Evolutionary conservation across 352 stramenopile genomes (phyloP).

Genomic region (Phytophthora foliorum): DNA sequence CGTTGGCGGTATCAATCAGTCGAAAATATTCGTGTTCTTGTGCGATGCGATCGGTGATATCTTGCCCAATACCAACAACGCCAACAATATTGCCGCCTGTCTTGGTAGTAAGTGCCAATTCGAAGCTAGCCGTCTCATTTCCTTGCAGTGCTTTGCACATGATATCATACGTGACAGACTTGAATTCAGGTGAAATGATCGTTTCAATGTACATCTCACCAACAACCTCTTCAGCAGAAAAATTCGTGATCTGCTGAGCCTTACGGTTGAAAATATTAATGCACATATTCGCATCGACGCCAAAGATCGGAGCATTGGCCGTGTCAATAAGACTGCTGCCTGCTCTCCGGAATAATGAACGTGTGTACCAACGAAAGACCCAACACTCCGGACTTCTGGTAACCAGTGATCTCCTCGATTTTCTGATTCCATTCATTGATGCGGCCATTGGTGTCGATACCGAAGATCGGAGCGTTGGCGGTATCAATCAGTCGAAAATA

Average conservation of each 20-base stretch:
- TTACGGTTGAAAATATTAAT: constrained; percentile 80
- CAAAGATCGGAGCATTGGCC: constrained; percentile 88
- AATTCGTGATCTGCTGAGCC: constrained; percentile 38
- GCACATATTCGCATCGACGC: constrained; percentile 61
- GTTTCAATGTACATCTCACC: constrained; percentile 19
- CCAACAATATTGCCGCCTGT: constrained; percentile 35
- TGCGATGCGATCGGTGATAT: constrained; percentile 53
- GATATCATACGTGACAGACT: constrained; percentile 6
- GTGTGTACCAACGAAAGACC: constrained; percentile 79
- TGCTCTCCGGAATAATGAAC: constrained; percentile 82
- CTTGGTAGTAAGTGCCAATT: constrained; percentile 46
- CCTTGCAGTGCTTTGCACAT: constrained; percentile 43
- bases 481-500: constrained; percentile 82
- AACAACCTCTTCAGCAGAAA: constrained; percentile 46
- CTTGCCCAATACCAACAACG: constrained; percentile 30
- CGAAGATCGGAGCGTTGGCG: constrained; percentile 87
- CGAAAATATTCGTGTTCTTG: constrained; percentile 81
- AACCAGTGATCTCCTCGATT: constrained; percentile 88
- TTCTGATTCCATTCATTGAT: constrained; percentile 93
- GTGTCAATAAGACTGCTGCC: constrained; percentile 72
- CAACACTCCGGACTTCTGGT: constrained; percentile 75
- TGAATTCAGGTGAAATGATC: constrained; percentile 15
- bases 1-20: constrained; percentile 86
- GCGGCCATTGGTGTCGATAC: constrained; percentile 81
- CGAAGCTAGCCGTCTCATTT: constrained; percentile 52